These are phyloP conservation scores for Boletus rubescentipes DNA, from an alignment of 768 basidiomycete species.

Conservation along the genomic window DNA sequence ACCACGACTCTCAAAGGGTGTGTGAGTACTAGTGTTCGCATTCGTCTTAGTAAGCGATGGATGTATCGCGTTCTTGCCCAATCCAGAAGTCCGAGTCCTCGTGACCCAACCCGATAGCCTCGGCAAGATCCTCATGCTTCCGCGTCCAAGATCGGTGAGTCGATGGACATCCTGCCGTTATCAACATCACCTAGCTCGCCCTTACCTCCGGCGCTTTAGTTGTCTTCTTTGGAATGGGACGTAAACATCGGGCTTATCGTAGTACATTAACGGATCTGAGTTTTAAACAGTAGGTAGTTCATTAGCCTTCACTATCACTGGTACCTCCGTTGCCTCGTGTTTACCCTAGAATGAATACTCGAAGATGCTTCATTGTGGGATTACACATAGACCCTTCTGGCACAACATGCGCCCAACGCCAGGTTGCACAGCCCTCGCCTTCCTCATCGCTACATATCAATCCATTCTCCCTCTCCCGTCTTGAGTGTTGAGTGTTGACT, in stretches of 20 bases:
- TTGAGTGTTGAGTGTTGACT: background rate
- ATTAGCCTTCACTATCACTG: no score
- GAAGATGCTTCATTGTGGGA: no score
- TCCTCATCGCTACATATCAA: background rate
- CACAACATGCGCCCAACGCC: background rate
- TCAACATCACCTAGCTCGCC: constrained; percentile 92
- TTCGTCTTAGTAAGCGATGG: background rate
- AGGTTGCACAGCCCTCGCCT: background rate
- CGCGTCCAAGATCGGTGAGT: constrained; percentile 72
- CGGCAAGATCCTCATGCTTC: constrained; percentile 82
- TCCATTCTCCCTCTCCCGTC: background rate
- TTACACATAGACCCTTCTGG: no score
- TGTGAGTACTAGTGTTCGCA: constrained; percentile 29
- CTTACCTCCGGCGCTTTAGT: constrained; percentile 91
- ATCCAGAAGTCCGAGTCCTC: constrained; percentile 93
- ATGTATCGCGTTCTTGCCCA: constrained; percentile 31
- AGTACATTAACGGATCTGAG: no score
- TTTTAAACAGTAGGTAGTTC: no score
- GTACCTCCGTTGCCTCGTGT: no score
- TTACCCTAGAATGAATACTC: no score
- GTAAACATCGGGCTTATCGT: no score
- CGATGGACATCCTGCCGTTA: constrained; percentile 84
- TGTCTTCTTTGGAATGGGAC: constrained; percentile 78
- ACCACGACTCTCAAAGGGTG: constrained; percentile 97
- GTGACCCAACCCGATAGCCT: constrained; percentile 95